Conservation (phyloP, 169 alveolate species). For the Perkinsus chesapeaki region DNA sequence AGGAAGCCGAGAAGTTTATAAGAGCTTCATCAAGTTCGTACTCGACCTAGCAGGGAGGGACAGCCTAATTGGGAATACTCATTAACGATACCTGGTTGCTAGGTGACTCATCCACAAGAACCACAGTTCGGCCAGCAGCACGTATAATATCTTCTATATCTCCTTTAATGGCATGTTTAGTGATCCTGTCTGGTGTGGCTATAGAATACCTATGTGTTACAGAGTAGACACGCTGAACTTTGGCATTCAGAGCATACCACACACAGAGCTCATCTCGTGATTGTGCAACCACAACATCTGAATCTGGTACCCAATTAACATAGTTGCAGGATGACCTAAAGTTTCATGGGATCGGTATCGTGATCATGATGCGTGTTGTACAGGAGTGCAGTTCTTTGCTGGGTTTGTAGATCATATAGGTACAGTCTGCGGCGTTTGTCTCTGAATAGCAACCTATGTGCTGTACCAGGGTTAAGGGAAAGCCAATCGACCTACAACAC, state of each 20-base stretch:
- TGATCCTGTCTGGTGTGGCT: slow-evolving; percentile 83
- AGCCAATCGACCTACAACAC: background rate
- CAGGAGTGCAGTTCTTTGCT: slow-evolving; percentile 65
- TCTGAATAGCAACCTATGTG: slow-evolving; percentile 72
- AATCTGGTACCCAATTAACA: slow-evolving; percentile 86
- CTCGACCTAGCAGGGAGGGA: slow-evolving; percentile 31
- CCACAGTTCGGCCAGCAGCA: slow-evolving; percentile 76
- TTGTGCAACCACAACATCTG: slow-evolving; percentile 88
- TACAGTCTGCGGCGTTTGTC: slow-evolving; percentile 80
- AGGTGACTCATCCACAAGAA: slow-evolving; percentile 49
- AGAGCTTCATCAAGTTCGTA: slow-evolving; percentile 79
- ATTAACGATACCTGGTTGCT: background rate
- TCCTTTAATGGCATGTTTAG: slow-evolving; percentile 77
- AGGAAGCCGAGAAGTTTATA: slow-evolving; percentile 79
- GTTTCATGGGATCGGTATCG: background rate
- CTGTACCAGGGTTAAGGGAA: slow-evolving; percentile 35
- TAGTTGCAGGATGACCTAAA: slow-evolving; percentile 61
- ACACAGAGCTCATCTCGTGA: slow-evolving; percentile 79
- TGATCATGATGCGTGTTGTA: slow-evolving; percentile 16
- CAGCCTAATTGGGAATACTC: background rate
- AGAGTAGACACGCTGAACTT: background rate
- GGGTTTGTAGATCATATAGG: slow-evolving; percentile 69
- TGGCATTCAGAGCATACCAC: slow-evolving; percentile 54
- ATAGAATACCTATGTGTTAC: slow-evolving; percentile 31
- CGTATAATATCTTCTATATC: slow-evolving; percentile 85